Base-by-base conservation (phyloP, 441 rosid species). In the Rhodomyrtus psidioides region DNA sequence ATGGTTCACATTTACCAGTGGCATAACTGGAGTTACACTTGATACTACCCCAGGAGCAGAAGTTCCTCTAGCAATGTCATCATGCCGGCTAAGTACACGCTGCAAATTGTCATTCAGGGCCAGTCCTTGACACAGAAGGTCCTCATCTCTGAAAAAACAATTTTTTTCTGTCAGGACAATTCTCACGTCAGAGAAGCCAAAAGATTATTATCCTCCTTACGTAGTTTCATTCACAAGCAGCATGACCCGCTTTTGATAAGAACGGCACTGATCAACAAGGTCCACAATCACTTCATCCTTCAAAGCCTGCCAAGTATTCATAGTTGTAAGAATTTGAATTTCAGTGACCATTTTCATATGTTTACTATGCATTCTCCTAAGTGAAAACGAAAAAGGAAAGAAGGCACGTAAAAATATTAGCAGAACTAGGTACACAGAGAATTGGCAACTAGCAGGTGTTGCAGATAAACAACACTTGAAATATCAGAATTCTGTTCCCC, bases 211-310 rank as follows among this genome's bases (percentile, higher is more conserved):
- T 82, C 14, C 83, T 87, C 82, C 98, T 92, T 92, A 97, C 99
- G 82, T 39, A 12, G 98, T 91, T 85, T 87, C 91, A 88, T 95
- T 94, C 90, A 95, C 99, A 86, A 97, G 95, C 89, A 92, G 92
- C 96, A 91, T 88, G 87, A 94, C 98, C 60, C 98, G 97, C 57
- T 93, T 92, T 87, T 95, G 98, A 92, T 96, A 97, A 83, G 95
- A 93, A 84, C 95, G 95, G 84, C 99, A 96, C 89, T 97, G 99
- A 76, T 93, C 99, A 28, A 95, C 99, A 87, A 97, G 96, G 86
- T 97, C 99, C 86, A 95, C 94, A 83, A 97, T 94, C 87, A 96
- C 90, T 90, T 97, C 99, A 89, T 96, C 91, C 91, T 94, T 96
- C 88, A 95, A 81, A 75, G 93, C 95, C 99, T 97, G 95, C 86